phyloP scores from a whole-genome alignment of 2,329 filamentous ascomycete species.

The Phaeosphaeria sp. region DNA sequence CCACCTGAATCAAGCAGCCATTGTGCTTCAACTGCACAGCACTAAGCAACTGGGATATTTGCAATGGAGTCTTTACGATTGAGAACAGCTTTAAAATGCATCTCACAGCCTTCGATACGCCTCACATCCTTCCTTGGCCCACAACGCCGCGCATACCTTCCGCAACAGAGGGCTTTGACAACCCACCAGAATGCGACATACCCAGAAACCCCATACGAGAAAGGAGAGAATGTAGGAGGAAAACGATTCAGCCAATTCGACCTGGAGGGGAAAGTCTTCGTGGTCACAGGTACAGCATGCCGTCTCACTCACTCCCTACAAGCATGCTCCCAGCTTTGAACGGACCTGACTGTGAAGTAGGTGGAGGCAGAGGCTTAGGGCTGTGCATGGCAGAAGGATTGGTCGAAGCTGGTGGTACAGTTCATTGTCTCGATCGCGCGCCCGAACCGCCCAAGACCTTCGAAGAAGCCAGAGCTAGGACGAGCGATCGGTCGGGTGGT shows the following conservation, averaged over 20 bases:
- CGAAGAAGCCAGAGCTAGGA: conserved; percentile 65
- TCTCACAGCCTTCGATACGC: too few species aligned
- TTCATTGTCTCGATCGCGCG: conserved; percentile 70
- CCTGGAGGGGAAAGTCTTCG: conserved; percentile 39
- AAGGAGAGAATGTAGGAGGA: conserved; percentile 20
- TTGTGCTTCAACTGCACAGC: too few species aligned
- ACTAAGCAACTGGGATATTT: too few species aligned
- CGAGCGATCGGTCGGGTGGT: conserved; percentile 66
- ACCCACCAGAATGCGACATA: conserved; percentile 17
- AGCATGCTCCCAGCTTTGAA: conserved; percentile 35
- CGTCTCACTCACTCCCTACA: conserved; percentile 61
- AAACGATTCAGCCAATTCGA: conserved; percentile 37
- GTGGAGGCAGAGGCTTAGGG: conserved; percentile 73
- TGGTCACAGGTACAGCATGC: conserved; percentile 69
- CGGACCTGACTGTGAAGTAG: conserved; percentile 51
- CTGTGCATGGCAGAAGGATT: conserved; percentile 75
- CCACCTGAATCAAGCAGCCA: too few species aligned
- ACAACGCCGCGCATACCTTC: conserved; percentile 5
- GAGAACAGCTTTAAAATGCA: too few species aligned
- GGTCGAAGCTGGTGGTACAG: conserved; percentile 75
- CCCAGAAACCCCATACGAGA: conserved; percentile 25
- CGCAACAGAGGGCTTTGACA: conserved; percentile 13
- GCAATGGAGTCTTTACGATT: too few species aligned
- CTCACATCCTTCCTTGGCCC: too few species aligned
- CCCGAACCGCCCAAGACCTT: conserved; percentile 66